A percentile compares a stretch with the other conserved stretches of the same genome.
Evolutionary conservation across 2,329 filamentous ascomycete genomes (phyloP).

Genomic region (Pestalotiopsis sp.): DNA sequence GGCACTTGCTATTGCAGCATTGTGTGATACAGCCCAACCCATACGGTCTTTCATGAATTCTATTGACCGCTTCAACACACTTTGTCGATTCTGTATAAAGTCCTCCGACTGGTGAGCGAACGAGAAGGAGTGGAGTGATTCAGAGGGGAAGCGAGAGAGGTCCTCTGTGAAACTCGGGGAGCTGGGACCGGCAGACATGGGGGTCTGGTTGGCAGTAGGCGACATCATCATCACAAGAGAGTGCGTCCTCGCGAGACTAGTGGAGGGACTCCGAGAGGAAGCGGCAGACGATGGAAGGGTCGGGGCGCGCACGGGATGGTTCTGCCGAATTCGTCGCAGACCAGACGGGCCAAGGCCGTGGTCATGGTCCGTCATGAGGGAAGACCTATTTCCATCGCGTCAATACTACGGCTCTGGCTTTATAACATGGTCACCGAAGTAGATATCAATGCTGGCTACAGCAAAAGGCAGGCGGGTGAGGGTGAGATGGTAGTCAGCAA

Average conservation of each 20-base stretch:
- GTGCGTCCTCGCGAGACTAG: slow-evolving; percentile 64
- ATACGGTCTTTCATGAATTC: slow-evolving; percentile 96
- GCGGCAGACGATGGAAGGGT: slow-evolving; percentile 67
- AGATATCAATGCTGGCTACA: background rate
- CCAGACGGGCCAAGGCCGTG: slow-evolving; percentile 85
- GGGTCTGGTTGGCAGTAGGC: slow-evolving; percentile 51
- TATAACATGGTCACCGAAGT: background rate
- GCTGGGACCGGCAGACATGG: slow-evolving; percentile 62
- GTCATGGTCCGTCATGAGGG: slow-evolving; percentile 83
- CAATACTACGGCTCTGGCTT: slow-evolving; percentile 15
- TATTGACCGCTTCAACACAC: slow-evolving; percentile 88
- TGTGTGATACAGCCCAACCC: slow-evolving; percentile 73
- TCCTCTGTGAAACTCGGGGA: slow-evolving; percentile 86
- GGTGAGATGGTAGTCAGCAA: slow-evolving; percentile 6
- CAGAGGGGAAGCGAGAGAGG: slow-evolving; percentile 87
- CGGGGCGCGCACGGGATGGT: slow-evolving; percentile 67
- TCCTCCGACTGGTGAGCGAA: slow-evolving; percentile 96
- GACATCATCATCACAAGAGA: slow-evolving; percentile 72
- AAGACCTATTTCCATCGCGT: slow-evolving; percentile 60
- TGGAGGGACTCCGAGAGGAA: slow-evolving; percentile 63
- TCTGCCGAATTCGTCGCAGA: slow-evolving; percentile 90
- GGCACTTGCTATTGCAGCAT: slow-evolving; percentile 77
- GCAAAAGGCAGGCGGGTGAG: background rate
- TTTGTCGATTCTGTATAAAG: slow-evolving; percentile 86
- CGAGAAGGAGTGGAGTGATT: slow-evolving; percentile 97